Evolutionary conservation across 192 early-diverging fungal genomes (phyloP), one percentile per base, ranked within the genome.

Genomic region (Lobosporangium transversale): DNA sequence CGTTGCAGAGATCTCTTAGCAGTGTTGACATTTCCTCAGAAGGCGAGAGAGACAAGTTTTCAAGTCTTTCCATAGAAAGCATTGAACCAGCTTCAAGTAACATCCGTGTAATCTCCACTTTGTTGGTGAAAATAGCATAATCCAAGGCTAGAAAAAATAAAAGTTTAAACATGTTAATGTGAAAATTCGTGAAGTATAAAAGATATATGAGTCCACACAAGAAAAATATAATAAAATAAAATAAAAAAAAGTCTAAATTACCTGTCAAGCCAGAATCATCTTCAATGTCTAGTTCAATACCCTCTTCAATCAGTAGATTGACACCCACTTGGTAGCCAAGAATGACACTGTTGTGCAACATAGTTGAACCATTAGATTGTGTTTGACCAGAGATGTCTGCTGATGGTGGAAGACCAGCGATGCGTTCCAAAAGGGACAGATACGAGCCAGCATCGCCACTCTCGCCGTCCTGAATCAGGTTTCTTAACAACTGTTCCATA

Each of bases 401-500:
- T 4, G 73, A 76, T 52, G 73, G 47, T 2, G 73, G 73, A 4
- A 76, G 31, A 14, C 73, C 64, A 18, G 73, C 58, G 36, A 76
- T 66, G 17, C 73, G 73, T 37, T 66, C 73, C 59, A 76, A 32
- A 43, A 76, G 45, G n/a, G 63, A 58, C 36, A 76, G 30, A 35
- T 76, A 76, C 0, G 63, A 62, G 2, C 73, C 53, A 17, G 64
- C 58, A 56, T 76, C 73, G 6, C 73, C 73, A 7, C 50, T 52
- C 31, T 76, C 62, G 7, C 73, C 54, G 32, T 71, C 64, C 43
- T 76, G 73, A n/a, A 76, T 60, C 56, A 76, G 24, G 37, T 67
- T 76, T 24, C 64, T 58, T 57, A 76, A 42, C 35, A 76, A n/a
- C 47, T 76, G 73, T 33, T 76, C 73, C 73, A 76, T 62, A 24